phyloP scores from a whole-genome alignment of 2,329 filamentous ascomycete genomes.

The Aspergillus ruber region DNA sequence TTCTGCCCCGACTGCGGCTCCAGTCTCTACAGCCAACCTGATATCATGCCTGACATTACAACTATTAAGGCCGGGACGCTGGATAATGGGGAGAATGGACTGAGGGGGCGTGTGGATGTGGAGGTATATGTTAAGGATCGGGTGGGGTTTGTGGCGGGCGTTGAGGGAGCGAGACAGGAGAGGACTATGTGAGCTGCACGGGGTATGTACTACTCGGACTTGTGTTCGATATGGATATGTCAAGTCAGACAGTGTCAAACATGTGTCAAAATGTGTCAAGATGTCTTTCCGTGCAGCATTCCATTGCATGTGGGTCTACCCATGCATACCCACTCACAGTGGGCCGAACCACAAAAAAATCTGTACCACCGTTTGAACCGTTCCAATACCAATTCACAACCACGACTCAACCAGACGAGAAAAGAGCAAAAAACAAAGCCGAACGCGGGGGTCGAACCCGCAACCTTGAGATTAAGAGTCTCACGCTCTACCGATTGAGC shows the following conservation, averaged over 20 bases:
- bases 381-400: not conserved
- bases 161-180: constrained; percentile 47
- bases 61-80: constrained; percentile 48
- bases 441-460: constrained; percentile 40
- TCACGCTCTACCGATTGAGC: constrained; percentile 47
- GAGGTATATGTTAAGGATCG: constrained; percentile 52
- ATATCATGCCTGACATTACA: constrained; percentile 47
- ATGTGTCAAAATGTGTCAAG: not conserved
- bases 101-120: constrained; percentile 40
- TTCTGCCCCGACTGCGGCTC: constrained; percentile 51
- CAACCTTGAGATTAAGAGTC: constrained; percentile 41
- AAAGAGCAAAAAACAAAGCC: constrained; percentile 20
- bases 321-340: too few species aligned
- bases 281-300: too few species aligned
- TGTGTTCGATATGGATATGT: too few species aligned
- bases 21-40: constrained; percentile 47
- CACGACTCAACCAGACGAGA: constrained; percentile 11
- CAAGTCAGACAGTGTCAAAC: not conserved
- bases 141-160: constrained; percentile 36
- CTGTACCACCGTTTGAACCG: not conserved
- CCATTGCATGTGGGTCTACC: too few species aligned
- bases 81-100: constrained; percentile 43
- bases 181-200: not conserved
- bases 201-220: too few species aligned
- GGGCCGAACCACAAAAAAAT: not conserved